Evolutionary conservation across 768 basidiomycete genomes (phyloP), one percentile per base, ranked within the genome.

Genomic region (Leucosporidium creatinivorum): DNA sequence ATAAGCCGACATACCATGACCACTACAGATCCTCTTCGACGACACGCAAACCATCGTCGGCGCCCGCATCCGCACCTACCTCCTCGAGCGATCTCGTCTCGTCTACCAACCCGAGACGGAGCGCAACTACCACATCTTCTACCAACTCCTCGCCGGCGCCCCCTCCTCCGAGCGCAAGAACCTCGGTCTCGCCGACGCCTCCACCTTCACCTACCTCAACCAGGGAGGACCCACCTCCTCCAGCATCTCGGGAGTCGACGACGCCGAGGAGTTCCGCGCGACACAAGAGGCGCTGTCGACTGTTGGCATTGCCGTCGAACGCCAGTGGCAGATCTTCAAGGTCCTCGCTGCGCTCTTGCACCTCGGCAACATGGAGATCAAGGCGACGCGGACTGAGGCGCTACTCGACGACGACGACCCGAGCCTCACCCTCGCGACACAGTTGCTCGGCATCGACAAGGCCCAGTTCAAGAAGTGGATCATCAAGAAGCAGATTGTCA

Each of bases 41-140:
- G 89, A 89, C 61, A 84, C 86, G 73, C 92, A 96, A 81, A 90
- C 93, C 77, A 99, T 99, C 73, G 93, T 98, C 69, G 96, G 96
- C 59, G 96, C 96, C 7, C 86, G 94, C n/a, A 97, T 99, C 74
- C 87, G 96, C 74, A 99, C 96, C 61, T 99, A 99, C 81, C 85
- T 99, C 36, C 82, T 99, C 69, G 96, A 99, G 77, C 91, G 96
- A 51, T 97, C 96, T 50, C 87, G 96, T 69, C 88, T 99, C 69
- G 93, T 97, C 66, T 97, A 94, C 79, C 96, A 99, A 79, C 94
- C 96, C 23, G 82, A 89, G 66, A 93, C 89, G 54, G 96, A 99
- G 79, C 87, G 96, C 67, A 99, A 99, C 80, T 99, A 98, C 80
- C 96, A 99, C 79, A 97, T 99, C 74, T 99, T 99, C 83, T 98